These are phyloP conservation scores for Geotrichum phurueaensis DNA, from an alignment of 1,139 yeast genomes.

Conservation along the genomic window DNA sequence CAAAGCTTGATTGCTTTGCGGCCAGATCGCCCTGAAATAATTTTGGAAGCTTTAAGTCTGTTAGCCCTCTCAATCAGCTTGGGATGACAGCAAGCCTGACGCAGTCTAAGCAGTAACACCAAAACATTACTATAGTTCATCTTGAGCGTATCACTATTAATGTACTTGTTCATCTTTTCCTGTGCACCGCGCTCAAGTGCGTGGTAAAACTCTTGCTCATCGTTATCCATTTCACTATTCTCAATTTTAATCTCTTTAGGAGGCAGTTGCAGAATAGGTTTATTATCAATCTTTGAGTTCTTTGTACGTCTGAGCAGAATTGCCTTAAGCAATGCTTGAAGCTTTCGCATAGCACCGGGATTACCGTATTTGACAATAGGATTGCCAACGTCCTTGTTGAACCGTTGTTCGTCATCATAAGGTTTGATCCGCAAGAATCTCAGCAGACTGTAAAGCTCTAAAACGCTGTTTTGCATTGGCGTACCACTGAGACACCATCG, in stretches of 20 bases:
- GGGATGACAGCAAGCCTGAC: conserved; percentile 90
- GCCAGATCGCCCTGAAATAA: conserved; percentile 17
- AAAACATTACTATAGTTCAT: conserved; percentile 54
- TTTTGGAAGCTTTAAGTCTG: conserved; percentile 10
- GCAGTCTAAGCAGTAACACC: conserved; percentile 65
- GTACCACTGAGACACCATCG: conserved; percentile 91
- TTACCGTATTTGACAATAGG: conserved; percentile 47
- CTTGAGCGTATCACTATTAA: conserved; percentile 35
- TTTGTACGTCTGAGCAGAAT: conserved; percentile 77
- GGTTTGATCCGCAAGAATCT: conserved; percentile 61
- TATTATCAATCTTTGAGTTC: conserved; percentile 67
- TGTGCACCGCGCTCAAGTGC: conserved; percentile 56
- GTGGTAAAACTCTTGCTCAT: conserved; percentile 49
- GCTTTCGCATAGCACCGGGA: conserved; percentile 47
- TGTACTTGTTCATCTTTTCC: conserved; percentile 48
- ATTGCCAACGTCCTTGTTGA: conserved; percentile 51
- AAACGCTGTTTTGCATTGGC: conserved; percentile 83
- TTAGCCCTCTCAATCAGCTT: conserved; percentile 65
- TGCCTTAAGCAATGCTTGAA: conserved; percentile 72
- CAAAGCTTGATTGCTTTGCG: conserved; percentile 21
- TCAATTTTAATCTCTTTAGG: conserved; percentile 49
- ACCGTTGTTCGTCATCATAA: conserved; percentile 46
- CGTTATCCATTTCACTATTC: conserved; percentile 49
- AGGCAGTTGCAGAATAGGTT: conserved; percentile 65
- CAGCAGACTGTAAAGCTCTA: conserved; percentile 72